phyloP scores from a whole-genome alignment of 768 basidiomycete species.

The Scleroderma citrinum region DNA sequence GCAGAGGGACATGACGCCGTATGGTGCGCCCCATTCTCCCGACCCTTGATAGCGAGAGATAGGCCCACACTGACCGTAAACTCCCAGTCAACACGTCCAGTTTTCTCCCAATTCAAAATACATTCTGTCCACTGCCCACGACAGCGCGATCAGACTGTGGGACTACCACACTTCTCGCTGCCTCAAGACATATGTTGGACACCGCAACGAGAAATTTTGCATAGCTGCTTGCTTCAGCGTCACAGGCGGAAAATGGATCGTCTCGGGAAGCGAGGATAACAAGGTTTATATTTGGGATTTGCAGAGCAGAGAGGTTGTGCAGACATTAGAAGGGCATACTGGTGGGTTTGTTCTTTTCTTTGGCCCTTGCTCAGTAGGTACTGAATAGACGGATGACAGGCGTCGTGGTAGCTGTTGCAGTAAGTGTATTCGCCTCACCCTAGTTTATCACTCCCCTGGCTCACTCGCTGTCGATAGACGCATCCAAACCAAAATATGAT shows the following conservation, averaged over 20 bases:
- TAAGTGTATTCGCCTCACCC: background rate
- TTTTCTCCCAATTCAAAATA: conserved; percentile 97
- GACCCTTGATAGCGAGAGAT: too few relatives aligned
- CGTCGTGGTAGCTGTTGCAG: conserved; percentile 8
- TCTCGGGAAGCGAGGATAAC: conserved; percentile 87
- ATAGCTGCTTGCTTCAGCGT: conserved; percentile 81
- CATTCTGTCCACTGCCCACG: conserved; percentile 89
- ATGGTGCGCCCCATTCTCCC: conserved; percentile 34
- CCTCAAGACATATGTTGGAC: conserved; percentile 85
- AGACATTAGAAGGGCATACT: conserved; percentile 69
- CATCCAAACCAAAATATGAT: conserved; percentile 85
- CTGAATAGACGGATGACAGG: background rate
- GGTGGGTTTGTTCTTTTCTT: conserved; percentile 34
- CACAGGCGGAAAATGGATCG: conserved; percentile 84
- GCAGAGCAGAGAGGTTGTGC: conserved; percentile 80
- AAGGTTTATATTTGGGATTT: conserved; percentile 91
- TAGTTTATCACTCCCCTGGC: background rate
- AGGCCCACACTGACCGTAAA: background rate
- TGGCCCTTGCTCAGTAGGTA: background rate
- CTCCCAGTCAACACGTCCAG: conserved; percentile 72
- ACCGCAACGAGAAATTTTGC: conserved; percentile 78
- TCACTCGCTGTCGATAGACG: conserved; percentile 41
- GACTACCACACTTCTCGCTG: conserved; percentile 89
- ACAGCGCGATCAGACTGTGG: conserved; percentile 91
- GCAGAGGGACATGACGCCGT: conserved; percentile 85